phyloP scores from a whole-genome alignment of 345 rosid species.

The Camelina hispida region DNA sequence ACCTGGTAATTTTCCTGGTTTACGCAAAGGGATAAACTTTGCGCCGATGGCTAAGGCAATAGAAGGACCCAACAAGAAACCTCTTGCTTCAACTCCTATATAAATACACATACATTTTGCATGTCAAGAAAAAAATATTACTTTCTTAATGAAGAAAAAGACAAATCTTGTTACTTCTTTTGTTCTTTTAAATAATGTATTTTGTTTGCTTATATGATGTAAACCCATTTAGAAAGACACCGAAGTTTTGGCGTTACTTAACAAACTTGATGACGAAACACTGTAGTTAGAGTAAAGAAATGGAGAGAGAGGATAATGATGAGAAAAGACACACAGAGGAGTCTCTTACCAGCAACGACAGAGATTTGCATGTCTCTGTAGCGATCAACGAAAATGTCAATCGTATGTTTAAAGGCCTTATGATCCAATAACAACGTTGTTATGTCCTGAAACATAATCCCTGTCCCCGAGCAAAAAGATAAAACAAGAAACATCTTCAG shows the following conservation, averaged over 20 bases:
- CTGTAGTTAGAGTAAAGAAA: constrained; percentile 9
- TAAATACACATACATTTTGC: constrained; percentile 21
- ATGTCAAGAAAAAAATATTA: neutral
- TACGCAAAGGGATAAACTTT: constrained; percentile 82
- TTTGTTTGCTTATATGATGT: constrained; percentile 32
- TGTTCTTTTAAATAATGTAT: neutral
- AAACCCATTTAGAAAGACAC: constrained; percentile 7
- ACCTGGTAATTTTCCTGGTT: constrained; percentile 83
- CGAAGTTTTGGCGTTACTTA: constrained; percentile 30
- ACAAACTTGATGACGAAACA: constrained; percentile 42
- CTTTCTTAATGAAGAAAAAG: constrained; percentile 1
- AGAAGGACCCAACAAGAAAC: constrained; percentile 83
- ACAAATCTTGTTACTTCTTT: neutral
- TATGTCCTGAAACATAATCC: constrained; percentile 88
- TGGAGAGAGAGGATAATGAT: neutral
- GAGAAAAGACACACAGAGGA: constrained; percentile 13
- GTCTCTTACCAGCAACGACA: constrained; percentile 68
- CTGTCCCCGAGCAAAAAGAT: constrained; percentile 33
- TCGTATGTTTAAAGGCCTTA: constrained; percentile 72
- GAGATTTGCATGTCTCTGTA: constrained; percentile 75
- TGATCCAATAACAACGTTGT: constrained; percentile 79
- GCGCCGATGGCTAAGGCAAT: constrained; percentile 90
- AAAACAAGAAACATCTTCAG: constrained; percentile 10
- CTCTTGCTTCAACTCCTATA: constrained; percentile 88
- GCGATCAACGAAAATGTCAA: constrained; percentile 81